phyloP scores from a whole-genome alignment of 805 yeast species.

The Teunomyces tritomae region DNA sequence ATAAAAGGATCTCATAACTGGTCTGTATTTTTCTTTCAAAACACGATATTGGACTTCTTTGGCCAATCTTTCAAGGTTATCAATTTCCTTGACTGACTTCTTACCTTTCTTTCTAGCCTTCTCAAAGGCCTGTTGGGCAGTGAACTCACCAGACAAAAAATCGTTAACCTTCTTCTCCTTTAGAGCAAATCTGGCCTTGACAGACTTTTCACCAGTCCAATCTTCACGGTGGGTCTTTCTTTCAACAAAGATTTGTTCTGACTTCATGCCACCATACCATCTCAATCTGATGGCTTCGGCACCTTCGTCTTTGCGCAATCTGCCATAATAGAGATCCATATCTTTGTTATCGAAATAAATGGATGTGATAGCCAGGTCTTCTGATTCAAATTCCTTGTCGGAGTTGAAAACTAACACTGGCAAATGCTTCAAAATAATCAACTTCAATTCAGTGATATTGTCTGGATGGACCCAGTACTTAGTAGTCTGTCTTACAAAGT shows the following conservation, averaged over 20 bases:
- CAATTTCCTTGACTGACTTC: constrained; percentile 83
- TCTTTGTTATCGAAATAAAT: constrained; percentile 90
- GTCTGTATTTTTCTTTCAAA: constrained; percentile 79
- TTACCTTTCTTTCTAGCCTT: constrained; percentile 92
- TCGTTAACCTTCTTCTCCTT: constrained; percentile 89
- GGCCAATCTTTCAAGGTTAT: constrained; percentile 87
- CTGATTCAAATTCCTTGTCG: constrained; percentile 90
- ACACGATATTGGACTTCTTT: constrained; percentile 90
- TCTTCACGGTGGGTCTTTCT: constrained; percentile 98
- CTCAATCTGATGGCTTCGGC: constrained; percentile 97
- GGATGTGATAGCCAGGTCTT: constrained; percentile 95
- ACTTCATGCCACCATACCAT: constrained; percentile 98
- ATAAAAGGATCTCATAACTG: constrained; percentile 93
- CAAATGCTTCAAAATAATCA: constrained; percentile 86
- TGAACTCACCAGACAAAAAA: constrained; percentile 77
- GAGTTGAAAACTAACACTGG: constrained; percentile 97
- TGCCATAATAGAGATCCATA: constrained; percentile 89
- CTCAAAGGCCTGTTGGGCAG: constrained; percentile 87
- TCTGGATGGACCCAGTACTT: constrained; percentile 99
- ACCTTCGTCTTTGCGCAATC: constrained; percentile 95
- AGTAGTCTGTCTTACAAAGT: constrained; percentile 97
- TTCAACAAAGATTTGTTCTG: constrained; percentile 91
- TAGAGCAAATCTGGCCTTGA: constrained; percentile 90
- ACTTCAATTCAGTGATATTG: constrained; percentile 92
- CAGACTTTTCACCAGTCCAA: constrained; percentile 99